Evolutionary conservation across 257 asterid genomes (phyloP), one percentile per base, ranked within the genome.

Genomic region (Petunia axillaris): DNA sequence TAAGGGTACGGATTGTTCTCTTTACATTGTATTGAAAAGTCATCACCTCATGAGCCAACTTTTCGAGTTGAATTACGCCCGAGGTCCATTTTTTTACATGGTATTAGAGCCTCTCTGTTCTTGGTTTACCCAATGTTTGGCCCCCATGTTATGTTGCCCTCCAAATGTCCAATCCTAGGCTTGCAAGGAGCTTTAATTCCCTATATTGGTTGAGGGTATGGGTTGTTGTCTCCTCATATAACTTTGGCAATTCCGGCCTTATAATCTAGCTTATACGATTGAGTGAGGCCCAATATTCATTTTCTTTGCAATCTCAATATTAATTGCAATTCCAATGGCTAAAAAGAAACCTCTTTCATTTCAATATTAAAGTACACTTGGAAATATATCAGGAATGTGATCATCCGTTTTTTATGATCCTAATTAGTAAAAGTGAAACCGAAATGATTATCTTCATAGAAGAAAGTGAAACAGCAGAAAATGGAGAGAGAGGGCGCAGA

Each of bases 391-490:
- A 65, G 39, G 74, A 13, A 65, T 65, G 48, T 38, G 48, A 65
- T 65, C 40, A 52, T 13, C 74, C 52, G 8, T 16, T 16, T 58
- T 77, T 76, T 48, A 77, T 58, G 38, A 59, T 5, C 80, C 64
- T 59, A 15, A 10, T 57, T 58, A 35, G n/a, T 62, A 25, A 8
- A 67, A 66, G 16, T 36, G 43, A 48, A 52, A 66, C 67, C 40
- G 41, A 55, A 55, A 57, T 65, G 14, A 10, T 67, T 38, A 81
- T 81, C 77, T n/a, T 63, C 76, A 1, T 75, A 85, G 59, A 55
- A 53, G 64, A 77, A 37, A 57, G 55, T 41, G 5, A 67, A 77
- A 57, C 59, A 14, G 41, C 66, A 48, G 68, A 57, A 55, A 63
- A 25, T 41, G 7, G 58, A 14, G 37, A 64, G 66, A 53, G 14